Base-by-base conservation (phyloP, 2,329 filamentous ascomycete species). In the Pseudocercospora vitis region DNA sequence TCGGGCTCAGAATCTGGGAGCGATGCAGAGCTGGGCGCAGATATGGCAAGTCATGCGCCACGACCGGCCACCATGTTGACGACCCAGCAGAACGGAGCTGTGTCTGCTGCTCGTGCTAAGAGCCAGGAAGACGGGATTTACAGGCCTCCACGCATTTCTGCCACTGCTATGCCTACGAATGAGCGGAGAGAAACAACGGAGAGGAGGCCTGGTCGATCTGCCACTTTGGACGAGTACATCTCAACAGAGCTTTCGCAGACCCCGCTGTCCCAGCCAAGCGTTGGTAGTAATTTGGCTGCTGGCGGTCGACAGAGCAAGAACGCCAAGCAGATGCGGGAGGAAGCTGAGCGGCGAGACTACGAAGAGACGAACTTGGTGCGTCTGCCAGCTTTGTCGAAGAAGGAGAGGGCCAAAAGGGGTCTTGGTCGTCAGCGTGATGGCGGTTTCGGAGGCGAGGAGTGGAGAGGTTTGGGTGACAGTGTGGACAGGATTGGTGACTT, bases 361-460 rank as follows among this genome's bases (percentile, higher is more conserved):
- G 94, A 99, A 76, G 94, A 99, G 74, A 81, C 79, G 63, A 95
- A 99, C 75, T 92, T 96, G 67, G 84, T 89, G 12, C 88, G 94
- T 63, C 76, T 99, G 65, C 91, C 92, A 9, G 86, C 85, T 65
- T 83, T 88, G 71, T 88, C 84, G 74, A 97, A 96, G 80, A 96
- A 95, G 75, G 91, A 96, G 4, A 51, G 48, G 21, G 81, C 83
- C 44, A 86, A 88, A 76, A 84, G 81, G 68, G 75, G 76, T 24
- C 76, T 70, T 2, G 72, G 69, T 37, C 70, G 71, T 29, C 68
- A 71, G 28, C 65, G 65, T 52, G 73, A 77, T 69, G 75, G 65
- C 73, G 85, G 78, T 72, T 96, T 88, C 74, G 92, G 92, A 57
- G 94, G 94, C 48, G 94, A 97, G 73, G 94, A 97, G 69, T 97